A percentile compares a stretch with the other conserved stretches of the same genome.
Evolutionary conservation across 1,284 basidiomycete genomes (phyloP).

Genomic region (Moniliophthora roreri): DNA sequence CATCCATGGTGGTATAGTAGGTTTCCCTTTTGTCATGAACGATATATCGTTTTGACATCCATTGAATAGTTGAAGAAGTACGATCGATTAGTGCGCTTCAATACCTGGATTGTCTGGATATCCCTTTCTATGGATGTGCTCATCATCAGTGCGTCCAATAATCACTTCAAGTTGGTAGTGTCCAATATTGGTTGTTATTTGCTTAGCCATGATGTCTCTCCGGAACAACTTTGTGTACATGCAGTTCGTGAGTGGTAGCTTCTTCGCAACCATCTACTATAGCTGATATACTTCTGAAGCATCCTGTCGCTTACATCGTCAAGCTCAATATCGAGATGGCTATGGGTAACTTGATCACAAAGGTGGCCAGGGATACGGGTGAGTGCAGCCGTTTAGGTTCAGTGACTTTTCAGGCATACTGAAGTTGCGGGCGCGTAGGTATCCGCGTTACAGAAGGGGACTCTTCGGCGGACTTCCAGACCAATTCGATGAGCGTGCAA

Average conservation of each 20-base stretch:
- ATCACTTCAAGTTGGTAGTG: too few relatives aligned
- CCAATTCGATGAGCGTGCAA: neutral
- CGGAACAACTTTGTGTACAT: constrained; percentile 8
- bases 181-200: neutral
- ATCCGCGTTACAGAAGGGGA: constrained; percentile 1
- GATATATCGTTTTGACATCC: too few relatives aligned
- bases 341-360: constrained; percentile 8
- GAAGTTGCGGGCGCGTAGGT: neutral
- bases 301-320: constrained; percentile 8
- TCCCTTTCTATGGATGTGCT: too few relatives aligned
- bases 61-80: neutral
- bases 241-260: constrained; percentile 7
- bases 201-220: constrained; percentile 7
- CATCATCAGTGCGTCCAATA: neutral
- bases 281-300: neutral
- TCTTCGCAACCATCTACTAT: neutral
- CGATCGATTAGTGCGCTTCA: too few relatives aligned
- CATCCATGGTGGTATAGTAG: constrained; percentile 5
- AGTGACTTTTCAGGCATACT: neutral
- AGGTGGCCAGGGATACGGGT: constrained; percentile 9
- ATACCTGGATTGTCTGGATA: too few relatives aligned
- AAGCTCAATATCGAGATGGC: constrained; percentile 11
- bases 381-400: neutral
- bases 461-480: constrained; percentile 2
- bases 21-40: too few relatives aligned